These are phyloP conservation scores for Paracoccidioides brasiliensis DNA, from an alignment of 2,329 filamentous ascomycete species.

Conservation along the genomic window DNA sequence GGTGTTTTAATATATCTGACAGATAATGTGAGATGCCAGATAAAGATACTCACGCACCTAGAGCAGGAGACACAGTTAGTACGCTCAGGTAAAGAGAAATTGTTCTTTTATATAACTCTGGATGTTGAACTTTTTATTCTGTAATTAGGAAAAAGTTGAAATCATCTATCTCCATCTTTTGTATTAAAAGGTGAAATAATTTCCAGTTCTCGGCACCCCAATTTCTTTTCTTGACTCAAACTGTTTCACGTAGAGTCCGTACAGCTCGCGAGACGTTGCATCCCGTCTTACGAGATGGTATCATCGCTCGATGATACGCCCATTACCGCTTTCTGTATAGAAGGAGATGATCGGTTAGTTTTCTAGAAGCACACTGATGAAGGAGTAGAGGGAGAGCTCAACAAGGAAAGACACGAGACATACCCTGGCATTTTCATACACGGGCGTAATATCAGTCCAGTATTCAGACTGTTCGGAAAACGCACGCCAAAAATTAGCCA, in stretches of 20 bases:
- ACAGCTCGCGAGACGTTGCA: not conserved
- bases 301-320: not conserved
- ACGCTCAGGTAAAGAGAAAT: not conserved
- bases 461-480: slow-evolving; percentile 49
- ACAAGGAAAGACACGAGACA: slow-evolving; percentile 15
- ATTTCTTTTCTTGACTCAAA: not conserved
- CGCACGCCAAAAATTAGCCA: not conserved
- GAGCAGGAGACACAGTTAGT: too few species aligned
- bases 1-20: too few species aligned
- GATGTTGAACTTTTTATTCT: not conserved
- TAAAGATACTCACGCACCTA: too few species aligned
- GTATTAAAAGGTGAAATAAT: not conserved
- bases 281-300: not conserved
- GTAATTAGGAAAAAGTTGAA: not conserved
- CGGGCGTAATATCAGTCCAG: slow-evolving; percentile 69
- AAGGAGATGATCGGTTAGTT: not conserved
- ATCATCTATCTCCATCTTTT: not conserved
- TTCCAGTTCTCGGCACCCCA: not conserved
- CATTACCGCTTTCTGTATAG: slow-evolving; percentile 9
- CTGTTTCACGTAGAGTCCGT: not conserved
- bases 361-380: not conserved
- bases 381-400: not conserved
- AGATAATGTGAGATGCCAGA: too few species aligned
- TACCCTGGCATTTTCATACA: slow-evolving; percentile 56
- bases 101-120: not conserved